Evolutionary conservation across 495 filamentous ascomycete genomes (phyloP).

Genomic region (Tuber umbilicatum): DNA sequence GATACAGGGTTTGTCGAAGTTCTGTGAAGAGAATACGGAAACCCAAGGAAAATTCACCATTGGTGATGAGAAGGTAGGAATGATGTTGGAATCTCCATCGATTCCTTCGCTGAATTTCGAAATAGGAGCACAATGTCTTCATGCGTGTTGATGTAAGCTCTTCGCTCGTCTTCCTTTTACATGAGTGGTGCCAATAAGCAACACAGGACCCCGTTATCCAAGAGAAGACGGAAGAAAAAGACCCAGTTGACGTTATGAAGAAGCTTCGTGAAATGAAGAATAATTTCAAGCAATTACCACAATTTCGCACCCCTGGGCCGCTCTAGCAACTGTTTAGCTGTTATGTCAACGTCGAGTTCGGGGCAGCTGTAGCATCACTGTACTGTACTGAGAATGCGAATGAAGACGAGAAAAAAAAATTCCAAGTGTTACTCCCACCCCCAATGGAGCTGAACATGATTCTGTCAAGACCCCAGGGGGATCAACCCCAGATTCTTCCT

Average conservation of each 20-base stretch:
- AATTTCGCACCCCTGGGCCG: background rate
- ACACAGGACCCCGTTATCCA: conserved; percentile 73
- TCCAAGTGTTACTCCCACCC: background rate
- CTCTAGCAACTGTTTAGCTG: background rate
- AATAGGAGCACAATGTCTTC: conserved; percentile 88
- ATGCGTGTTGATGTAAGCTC: conserved; percentile 75
- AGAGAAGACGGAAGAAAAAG: conserved; percentile 71
- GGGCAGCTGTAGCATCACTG: background rate
- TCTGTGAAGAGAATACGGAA: conserved; percentile 70
- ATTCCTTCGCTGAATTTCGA: background rate
- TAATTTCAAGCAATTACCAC: conserved; percentile 55
- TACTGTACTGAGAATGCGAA: background rate
- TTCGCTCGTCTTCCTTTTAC: background rate
- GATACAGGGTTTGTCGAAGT: conserved; percentile 67
- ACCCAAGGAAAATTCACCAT: conserved; percentile 97
- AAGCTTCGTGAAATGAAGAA: conserved; percentile 92
- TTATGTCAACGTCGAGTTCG: background rate
- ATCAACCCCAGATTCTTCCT: background rate
- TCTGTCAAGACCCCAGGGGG: background rate
- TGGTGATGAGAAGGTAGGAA: conserved; percentile 84
- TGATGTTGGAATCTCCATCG: background rate
- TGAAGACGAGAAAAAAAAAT: background rate
- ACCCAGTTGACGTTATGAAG: conserved; percentile 80
- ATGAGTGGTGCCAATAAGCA: background rate
- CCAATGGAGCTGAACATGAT: background rate